These are phyloP conservation scores for Talaromyces sp. DNA, from an alignment of 2,329 filamentous ascomycete species.

Conservation along the genomic window DNA sequence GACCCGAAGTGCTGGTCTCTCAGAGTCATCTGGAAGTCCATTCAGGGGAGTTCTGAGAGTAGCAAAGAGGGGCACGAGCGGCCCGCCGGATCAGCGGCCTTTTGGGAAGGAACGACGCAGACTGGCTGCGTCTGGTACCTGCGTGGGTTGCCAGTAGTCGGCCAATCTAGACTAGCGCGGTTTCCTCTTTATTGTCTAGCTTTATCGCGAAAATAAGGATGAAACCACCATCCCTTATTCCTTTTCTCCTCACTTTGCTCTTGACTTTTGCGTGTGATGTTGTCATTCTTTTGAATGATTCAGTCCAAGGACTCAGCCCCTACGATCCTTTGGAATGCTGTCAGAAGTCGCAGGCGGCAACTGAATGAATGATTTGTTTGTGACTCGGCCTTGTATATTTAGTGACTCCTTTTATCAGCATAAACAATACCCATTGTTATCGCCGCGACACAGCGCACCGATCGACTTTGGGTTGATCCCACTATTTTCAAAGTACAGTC, in stretches of 20 bases:
- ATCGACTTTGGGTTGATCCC: slow-evolving; percentile 8
- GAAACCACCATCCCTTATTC: slow-evolving; percentile 10
- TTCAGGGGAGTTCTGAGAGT: not conserved
- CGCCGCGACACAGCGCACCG: not conserved
- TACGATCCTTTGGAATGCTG: slow-evolving; percentile 18
- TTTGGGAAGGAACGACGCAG: not conserved
- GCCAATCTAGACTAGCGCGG: slow-evolving; percentile 9
- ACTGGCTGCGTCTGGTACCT: slow-evolving; percentile 4
- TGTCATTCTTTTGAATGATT: slow-evolving; percentile 7
- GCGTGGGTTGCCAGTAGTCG: not conserved
- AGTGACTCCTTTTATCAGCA: slow-evolving; percentile 3
- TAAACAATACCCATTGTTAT: not conserved
- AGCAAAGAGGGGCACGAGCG: not conserved
- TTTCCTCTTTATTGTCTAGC: slow-evolving; percentile 5
- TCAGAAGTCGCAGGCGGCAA: slow-evolving; percentile 19
- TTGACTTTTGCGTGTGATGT: not conserved
- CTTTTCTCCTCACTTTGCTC: not conserved
- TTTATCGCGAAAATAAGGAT: slow-evolving; percentile 2
- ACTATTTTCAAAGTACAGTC: not conserved
- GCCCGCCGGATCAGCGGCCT: slow-evolving; percentile 4
- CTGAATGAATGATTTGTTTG: slow-evolving; percentile 10
- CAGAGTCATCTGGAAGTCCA: not conserved
- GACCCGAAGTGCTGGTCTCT: not conserved
- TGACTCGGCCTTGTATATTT: not conserved
- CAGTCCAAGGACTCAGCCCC: not conserved